Evolutionary conservation across 129 eudicot genomes (phyloP).

Genomic region (Erigeron canadensis): DNA sequence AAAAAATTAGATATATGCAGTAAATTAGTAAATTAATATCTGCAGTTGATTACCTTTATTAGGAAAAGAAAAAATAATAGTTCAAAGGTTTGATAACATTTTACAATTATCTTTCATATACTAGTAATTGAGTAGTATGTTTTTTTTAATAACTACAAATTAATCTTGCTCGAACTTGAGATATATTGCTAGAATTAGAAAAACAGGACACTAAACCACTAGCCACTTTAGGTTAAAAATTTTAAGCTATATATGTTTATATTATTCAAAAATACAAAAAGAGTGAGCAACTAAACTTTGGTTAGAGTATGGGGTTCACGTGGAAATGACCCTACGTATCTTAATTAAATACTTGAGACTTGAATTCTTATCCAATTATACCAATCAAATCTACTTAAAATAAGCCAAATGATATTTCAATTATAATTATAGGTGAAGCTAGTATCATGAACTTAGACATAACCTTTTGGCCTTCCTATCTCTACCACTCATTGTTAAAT

Average conservation of each 20-base stretch:
- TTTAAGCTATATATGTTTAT: background rate
- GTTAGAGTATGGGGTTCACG: slow-evolving; percentile 47
- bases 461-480: slow-evolving; percentile 23
- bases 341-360: slow-evolving; percentile 8
- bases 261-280: background rate
- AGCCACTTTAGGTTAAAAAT: background rate
- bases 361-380: slow-evolving; percentile 26
- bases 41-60: too few species aligned
- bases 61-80: too few species aligned
- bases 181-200: background rate
- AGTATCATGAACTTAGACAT: slow-evolving; percentile 34
- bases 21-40: too few species aligned
- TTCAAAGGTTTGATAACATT: background rate
- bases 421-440: slow-evolving; percentile 1
- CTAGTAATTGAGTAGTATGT: too few species aligned
- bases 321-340: slow-evolving; percentile 50
- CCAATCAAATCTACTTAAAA: slow-evolving; percentile 1
- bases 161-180: too few species aligned
- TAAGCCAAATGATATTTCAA: background rate
- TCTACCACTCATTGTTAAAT: background rate
- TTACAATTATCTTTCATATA: background rate
- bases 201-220: background rate
- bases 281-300: background rate
- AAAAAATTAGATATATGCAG: too few species aligned
- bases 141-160: too few species aligned